Evolutionary conservation across 139 green algal species (phyloP).

Genomic region (Haematococcus sp.): DNA sequence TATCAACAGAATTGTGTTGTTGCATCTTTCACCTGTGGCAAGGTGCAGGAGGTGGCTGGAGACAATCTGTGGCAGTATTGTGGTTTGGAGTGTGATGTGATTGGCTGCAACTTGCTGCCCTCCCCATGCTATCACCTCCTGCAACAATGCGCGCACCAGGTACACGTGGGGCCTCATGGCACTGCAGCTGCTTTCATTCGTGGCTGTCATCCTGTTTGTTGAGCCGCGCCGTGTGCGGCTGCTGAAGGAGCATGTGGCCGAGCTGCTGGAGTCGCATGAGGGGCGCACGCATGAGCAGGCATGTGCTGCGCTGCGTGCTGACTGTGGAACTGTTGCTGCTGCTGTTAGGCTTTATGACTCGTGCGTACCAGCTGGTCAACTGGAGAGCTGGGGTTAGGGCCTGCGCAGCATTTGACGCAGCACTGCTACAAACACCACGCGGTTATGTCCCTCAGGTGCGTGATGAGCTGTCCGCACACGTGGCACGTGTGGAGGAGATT

Average conservation of each 20-base stretch:
- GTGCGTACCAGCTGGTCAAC: not conserved
- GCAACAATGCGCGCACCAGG: not conserved
- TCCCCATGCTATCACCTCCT: too few species aligned
- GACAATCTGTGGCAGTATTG: too few species aligned
- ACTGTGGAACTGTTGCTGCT: not conserved
- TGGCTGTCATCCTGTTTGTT: conserved; percentile 10
- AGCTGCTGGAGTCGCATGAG: conserved; percentile 1
- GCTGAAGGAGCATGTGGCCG: not conserved
- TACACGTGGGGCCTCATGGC: conserved; percentile 49
- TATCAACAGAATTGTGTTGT: too few species aligned
- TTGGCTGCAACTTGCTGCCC: too few species aligned
- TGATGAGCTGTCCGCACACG: too few species aligned
- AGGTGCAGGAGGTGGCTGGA: too few species aligned
- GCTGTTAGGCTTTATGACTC: not conserved
- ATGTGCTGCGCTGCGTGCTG: not conserved
- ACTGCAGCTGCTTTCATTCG: conserved; percentile 39
- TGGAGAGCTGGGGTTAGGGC: not conserved
- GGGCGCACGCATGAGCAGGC: not conserved
- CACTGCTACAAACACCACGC: not conserved
- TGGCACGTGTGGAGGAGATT: too few species aligned
- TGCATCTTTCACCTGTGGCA: too few species aligned
- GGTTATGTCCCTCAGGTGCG: not conserved
- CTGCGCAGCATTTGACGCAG: not conserved
- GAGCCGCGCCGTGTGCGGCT: conserved; percentile 7
- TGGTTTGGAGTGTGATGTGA: too few species aligned